phyloP scores from a whole-genome alignment of 805 yeast species.

The Candida silvicultrix region DNA sequence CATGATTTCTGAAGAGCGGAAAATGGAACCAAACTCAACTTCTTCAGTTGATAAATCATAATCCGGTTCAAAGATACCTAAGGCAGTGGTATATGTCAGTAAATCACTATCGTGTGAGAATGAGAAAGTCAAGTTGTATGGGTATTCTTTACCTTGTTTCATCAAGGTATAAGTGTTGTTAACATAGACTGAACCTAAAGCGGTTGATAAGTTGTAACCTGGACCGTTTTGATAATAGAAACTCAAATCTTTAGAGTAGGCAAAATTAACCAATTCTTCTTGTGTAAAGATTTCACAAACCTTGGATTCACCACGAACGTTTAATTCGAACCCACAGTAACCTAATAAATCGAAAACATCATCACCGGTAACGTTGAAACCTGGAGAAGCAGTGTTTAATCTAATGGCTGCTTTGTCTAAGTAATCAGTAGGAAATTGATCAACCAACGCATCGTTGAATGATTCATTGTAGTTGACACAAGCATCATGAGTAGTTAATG shows the following conservation, averaged over 20 bases:
- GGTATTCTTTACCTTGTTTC: slow-evolving; percentile 41
- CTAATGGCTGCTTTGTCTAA: slow-evolving; percentile 51
- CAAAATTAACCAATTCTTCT: slow-evolving; percentile 57
- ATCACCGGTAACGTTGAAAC: slow-evolving; percentile 39
- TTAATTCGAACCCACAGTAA: slow-evolving; percentile 72
- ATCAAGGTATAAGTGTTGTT: slow-evolving; percentile 45
- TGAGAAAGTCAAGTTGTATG: slow-evolving; percentile 53
- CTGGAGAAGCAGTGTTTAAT: slow-evolving; percentile 48
- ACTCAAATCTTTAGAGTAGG: slow-evolving; percentile 52
- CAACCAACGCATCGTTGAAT: slow-evolving; percentile 10
- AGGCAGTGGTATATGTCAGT: slow-evolving; percentile 53
- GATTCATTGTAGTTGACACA: slow-evolving; percentile 32
- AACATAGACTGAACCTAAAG: slow-evolving; percentile 57
- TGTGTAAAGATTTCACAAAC: slow-evolving; percentile 65
- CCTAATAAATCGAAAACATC: slow-evolving; percentile 51
- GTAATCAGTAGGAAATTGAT: slow-evolving; percentile 26
- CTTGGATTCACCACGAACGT: slow-evolving; percentile 58
- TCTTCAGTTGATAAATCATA: slow-evolving; percentile 35
- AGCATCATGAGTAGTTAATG: slow-evolving; percentile 40
- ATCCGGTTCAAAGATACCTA: slow-evolving; percentile 42
- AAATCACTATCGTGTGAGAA: slow-evolving; percentile 74
- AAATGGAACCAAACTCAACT: slow-evolving; percentile 41
- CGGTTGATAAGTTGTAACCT: slow-evolving; percentile 51
- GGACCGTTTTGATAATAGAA: slow-evolving; percentile 59
- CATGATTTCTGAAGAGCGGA: slow-evolving; percentile 40